Conservation (phyloP, 2,329 filamentous ascomycete genomes). For the Xylariaceae sp. region DNA sequence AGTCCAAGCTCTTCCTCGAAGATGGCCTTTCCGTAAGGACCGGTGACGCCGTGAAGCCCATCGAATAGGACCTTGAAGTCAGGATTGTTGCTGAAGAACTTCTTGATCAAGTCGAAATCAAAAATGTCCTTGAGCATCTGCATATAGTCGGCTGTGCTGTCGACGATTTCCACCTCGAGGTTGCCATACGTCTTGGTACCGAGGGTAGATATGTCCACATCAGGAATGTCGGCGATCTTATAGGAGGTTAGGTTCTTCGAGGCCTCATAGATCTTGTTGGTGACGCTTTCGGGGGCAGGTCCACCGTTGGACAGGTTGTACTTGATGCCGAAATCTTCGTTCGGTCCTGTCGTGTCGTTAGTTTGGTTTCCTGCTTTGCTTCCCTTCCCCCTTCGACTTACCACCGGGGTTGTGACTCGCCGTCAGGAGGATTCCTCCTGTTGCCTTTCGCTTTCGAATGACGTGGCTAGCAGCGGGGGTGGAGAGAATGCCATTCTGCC, state of each 20-base stretch:
- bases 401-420: constrained; percentile 98
- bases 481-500: constrained; percentile 92
- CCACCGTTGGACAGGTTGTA: constrained; percentile 98
- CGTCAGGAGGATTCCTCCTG: constrained; percentile 92
- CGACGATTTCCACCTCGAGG: constrained; percentile 91
- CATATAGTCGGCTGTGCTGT: constrained; percentile 88
- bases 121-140: constrained; percentile 98
- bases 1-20: constrained; percentile 92
- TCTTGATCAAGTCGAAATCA: constrained; percentile 92
- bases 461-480: constrained; percentile 94
- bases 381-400: constrained; percentile 38
- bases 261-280: constrained; percentile 93
- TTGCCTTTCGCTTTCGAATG: constrained; percentile 90
- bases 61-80: constrained; percentile 98
- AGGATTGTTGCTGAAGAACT: constrained; percentile 78
- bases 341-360: constrained; percentile 57
- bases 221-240: constrained; percentile 82
- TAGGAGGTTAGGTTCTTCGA: constrained; percentile 88
- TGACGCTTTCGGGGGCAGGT: constrained; percentile 90
- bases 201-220: constrained; percentile 77
- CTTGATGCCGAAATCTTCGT: constrained; percentile 98
- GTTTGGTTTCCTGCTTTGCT: neutral
- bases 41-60: constrained; percentile 88
- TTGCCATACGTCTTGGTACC: constrained; percentile 78
- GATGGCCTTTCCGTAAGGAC: constrained; percentile 89